Base-by-base conservation (phyloP, 805 yeast species). In the Metschnikowia continentalis region DNA sequence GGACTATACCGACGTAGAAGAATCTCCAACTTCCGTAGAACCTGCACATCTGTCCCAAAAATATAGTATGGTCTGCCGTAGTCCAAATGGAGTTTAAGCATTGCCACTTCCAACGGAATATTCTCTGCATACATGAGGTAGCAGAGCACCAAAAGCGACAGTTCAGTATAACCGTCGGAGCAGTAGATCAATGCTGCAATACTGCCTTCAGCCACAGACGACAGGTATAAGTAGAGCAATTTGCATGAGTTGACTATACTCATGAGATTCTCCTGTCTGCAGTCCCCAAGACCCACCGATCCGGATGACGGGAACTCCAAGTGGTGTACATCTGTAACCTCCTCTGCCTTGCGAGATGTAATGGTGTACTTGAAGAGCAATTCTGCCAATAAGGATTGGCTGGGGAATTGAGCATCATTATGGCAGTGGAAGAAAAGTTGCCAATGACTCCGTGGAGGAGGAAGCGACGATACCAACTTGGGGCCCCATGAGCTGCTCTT, bases 121-220 rank as follows among this genome's bases (percentile, higher is more conserved):
- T 85, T 81, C 48, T 84, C 78, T 1, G 88, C 65, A 67, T 85
- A 92, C 51, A 92, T 86, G 51, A 86, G 57, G 59, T 80, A 91
- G 50, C 90, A 79, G 35, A 89, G 70, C 0, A 82, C 79, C 37
- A 91, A 67, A n/a, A 92, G 74, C 5, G 96, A 82, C 47, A 91
- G 86, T 62, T 90, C 97, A 0, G 97, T 89, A 66, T 91, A 92
- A 0, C 98, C 98, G 68, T 92, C 97, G 1, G 88, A 80, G 61
- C 96, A 90, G 63, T 82, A 85, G 8, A 91, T 71, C 53, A 91
- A 73, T 0, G 82, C 70, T 3, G 81, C 76, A 46, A 72, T 52
- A 2, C 57, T 62, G 20, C 50, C 59, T 8, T 69, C 63, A 44
- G 75, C 69, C 53, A 59, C 54, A 1, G 67, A 61, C 0, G 68